Evolutionary conservation across 1,284 basidiomycete species (phyloP).

Genomic region (Boletus semigastroideus): DNA sequence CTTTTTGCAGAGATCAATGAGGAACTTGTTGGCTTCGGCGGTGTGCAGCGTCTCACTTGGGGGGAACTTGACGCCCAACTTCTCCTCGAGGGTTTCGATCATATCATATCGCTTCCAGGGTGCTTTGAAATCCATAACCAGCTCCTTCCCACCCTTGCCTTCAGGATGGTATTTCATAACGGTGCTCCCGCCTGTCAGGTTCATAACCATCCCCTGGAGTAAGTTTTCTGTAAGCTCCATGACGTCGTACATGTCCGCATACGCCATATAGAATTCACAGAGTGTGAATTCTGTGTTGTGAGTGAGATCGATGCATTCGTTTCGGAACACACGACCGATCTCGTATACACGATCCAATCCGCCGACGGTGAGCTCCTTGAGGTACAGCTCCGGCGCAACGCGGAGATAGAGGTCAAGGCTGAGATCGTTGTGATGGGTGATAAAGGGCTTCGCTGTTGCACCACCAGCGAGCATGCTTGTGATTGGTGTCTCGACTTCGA

Average conservation of each 20-base stretch:
- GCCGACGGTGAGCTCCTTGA: slow-evolving; percentile 97
- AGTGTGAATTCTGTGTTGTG: slow-evolving; percentile 98
- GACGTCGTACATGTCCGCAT: slow-evolving; percentile 98
- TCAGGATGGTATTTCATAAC: slow-evolving; percentile 91
- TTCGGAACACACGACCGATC: slow-evolving; percentile 97
- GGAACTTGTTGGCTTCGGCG: slow-evolving; percentile 86
- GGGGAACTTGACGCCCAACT: slow-evolving; percentile 91
- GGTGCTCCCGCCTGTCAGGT: slow-evolving; percentile 80
- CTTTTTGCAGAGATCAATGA: slow-evolving; percentile 84
- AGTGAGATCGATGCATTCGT: slow-evolving; percentile 98
- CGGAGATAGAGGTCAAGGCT: slow-evolving; percentile 98
- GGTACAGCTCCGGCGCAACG: slow-evolving; percentile 96
- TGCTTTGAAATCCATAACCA: slow-evolving; percentile 85
- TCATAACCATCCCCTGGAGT: slow-evolving; percentile 91
- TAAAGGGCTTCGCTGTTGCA: slow-evolving; percentile 97
- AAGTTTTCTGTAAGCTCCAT: slow-evolving; percentile 97
- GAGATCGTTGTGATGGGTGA: slow-evolving; percentile 99
- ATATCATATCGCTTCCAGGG: slow-evolving; percentile 99
- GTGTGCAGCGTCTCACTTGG: slow-evolving; percentile 90
- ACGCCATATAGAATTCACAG: slow-evolving; percentile 99
- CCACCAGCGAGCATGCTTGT: slow-evolving; percentile 97
- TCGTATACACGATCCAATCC: slow-evolving; percentile 98
- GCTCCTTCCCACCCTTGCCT: slow-evolving; percentile 81
- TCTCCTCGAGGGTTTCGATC: slow-evolving; percentile 95
- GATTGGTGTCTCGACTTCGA: slow-evolving; percentile 99